A percentile compares a stretch with the other conserved stretches of the same genome.
Evolutionary conservation across 306 rosid species (phyloP).

Genomic region (Vicia villosa): DNA sequence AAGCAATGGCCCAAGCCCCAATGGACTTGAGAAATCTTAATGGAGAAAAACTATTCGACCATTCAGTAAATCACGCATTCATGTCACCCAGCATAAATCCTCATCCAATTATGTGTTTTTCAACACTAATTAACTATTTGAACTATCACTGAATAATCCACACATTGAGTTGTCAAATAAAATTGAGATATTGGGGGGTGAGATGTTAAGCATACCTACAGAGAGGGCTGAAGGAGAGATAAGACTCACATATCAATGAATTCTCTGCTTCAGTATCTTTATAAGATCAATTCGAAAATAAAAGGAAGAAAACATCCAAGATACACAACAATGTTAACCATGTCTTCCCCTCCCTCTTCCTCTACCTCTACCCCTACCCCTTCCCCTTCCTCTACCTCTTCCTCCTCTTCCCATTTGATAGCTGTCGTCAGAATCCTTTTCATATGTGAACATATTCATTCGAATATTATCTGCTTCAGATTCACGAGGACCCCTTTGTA

Average conservation of each 20-base stretch:
- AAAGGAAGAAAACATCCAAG: constrained; percentile 7
- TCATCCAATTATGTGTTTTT: neutral
- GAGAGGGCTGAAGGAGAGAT: neutral
- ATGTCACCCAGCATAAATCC: neutral
- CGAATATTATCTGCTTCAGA: constrained; percentile 59
- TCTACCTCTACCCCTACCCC: constrained; percentile 40
- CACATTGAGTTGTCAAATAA: neutral
- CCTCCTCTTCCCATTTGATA: constrained; percentile 47
- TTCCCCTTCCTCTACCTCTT: constrained; percentile 38
- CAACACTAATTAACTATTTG: neutral
- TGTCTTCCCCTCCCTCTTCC: constrained; percentile 43
- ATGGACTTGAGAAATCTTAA: no score
- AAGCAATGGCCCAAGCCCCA: no score
- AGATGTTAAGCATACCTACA: constrained; percentile 8
- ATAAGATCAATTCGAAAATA: neutral
- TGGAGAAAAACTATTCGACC: neutral
- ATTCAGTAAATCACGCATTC: neutral
- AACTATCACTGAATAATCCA: neutral
- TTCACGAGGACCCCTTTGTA: constrained; percentile 40
- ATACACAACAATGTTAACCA: constrained; percentile 19
- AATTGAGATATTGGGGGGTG: neutral
- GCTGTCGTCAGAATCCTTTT: constrained; percentile 48
- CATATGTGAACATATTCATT: constrained; percentile 78
- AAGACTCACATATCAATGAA: neutral
- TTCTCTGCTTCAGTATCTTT: neutral